Base-by-base conservation (phyloP, 1,284 basidiomycete genomes). In the Peniophora sp. region DNA sequence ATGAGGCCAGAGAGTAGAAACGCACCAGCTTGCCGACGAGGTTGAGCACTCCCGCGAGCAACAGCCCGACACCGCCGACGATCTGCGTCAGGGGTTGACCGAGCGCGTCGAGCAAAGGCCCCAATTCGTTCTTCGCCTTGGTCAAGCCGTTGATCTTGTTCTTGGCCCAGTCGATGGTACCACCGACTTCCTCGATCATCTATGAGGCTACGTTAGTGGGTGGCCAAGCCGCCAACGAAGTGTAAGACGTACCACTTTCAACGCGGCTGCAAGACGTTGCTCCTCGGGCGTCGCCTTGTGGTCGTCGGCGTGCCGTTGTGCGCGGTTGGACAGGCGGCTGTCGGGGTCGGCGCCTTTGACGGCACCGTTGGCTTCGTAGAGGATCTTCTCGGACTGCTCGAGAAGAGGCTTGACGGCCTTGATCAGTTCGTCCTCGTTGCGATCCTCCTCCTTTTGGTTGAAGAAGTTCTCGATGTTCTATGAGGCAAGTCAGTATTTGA, bases 271-370 rank as follows among this genome's bases (percentile, higher is more conserved):
- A 41, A 73, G 64, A 11, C 68, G 62, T 46, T 69, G 67, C 51
- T 72, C 70, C 48, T 70, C 64, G 2, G 68, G 66, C 3, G 67
- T 61, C 14, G 69, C 69, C 20, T 60, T 64, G 51, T 70, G 68
- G 37, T 68, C 64, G 32, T 61, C 58, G 52, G 57, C 55, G 47
- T 68, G 64, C 18, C 66, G 55, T 55, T 64, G 65, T n/a, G 69
- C 69, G 44, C 59, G 59, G 54, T 68, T 65, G 24, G 62, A 58
- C 24, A 70, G 54, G 20, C 62, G 60, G 27, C 64, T 64, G 43
- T 69, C 65, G 12, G 66, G 68, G 50, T 70, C 68, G n/a, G 66
- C 62, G 18, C 67, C 69, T 5, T 60, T 60, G 44, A 69, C 54
- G 20, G 60, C 56, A 12, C 68, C 68, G 44, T 64, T 64, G 1